Base-by-base conservation (phyloP, 2,329 filamentous ascomycete species). In the Pezicula carpinea region DNA sequence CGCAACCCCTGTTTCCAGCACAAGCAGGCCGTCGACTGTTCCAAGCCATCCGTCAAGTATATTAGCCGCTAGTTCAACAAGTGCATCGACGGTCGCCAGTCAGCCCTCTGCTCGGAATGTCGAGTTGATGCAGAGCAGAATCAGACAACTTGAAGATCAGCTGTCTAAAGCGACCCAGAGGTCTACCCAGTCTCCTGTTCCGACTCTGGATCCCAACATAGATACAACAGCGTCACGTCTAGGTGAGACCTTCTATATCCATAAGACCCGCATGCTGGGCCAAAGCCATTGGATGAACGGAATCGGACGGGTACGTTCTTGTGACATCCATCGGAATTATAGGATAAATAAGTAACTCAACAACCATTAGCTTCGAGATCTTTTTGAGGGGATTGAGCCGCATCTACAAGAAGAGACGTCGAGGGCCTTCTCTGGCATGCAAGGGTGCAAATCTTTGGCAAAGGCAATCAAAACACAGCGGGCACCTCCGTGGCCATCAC, bases 271-370 rank as follows among this genome's bases (percentile, higher is more conserved):
- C 0, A 57, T 81, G 1, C 77, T 80, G 54, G 79, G 79, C 1
- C 73, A 73, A 55, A 79, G 75, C 23, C 76, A 80, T 54, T 81
- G 76, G 72, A 69, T 79, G n/a, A 77, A 74, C 49, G 67, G 66
- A 2, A 59, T 75, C 10, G 54, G 65, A 0, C 52, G 76, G 38
- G 75, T 79, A 55, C 59, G 69, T 50, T 26, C n/a, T 15, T 39
- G 4, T 17, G 19, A 29, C 31, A 14, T 43, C 7, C 21, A 13
- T 17, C 5, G 14, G 19, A 10, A 26, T 6, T 58, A 56, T 43
- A 53, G 48, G 33, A 54, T 53, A 42, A 48, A 57, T 35, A 55
- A n/a, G 43, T 46, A 15, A 29, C 38, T 26, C 54, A 62, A 41
- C 45, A 39, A 5, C 5, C 7, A 29, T 50, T 32, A 74, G 73